These are phyloP conservation scores for Malus hybrid DNA, from an alignment of 331 rosid species.

Conservation along the genomic window DNA sequence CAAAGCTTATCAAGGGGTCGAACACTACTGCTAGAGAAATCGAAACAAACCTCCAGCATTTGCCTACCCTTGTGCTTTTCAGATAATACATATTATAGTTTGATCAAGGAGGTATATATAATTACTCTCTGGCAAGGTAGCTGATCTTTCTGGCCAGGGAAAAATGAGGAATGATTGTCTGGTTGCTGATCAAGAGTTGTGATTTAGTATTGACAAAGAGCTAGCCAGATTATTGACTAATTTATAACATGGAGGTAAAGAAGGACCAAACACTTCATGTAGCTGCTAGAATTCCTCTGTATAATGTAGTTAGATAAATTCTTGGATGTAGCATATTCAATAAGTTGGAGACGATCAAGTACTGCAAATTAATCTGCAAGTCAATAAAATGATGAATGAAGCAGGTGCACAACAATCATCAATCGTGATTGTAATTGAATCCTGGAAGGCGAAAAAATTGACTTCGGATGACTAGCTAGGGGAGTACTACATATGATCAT, in stretches of 20 bases:
- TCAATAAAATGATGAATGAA: not conserved
- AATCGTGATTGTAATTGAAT: not conserved
- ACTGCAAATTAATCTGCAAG: not conserved
- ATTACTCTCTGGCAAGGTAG: not conserved
- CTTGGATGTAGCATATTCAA: not conserved
- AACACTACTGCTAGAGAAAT: constrained; percentile 2
- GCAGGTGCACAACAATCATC: too few species aligned
- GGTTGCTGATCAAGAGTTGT: not conserved
- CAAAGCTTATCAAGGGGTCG: constrained; percentile 4
- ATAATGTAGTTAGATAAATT: not conserved
- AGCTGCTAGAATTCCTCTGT: not conserved
- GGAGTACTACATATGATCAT: not conserved
- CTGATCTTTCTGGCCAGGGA: not conserved
- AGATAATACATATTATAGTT: not conserved
- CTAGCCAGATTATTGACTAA: not conserved
- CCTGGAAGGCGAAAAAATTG: not conserved
- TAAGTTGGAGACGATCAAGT: not conserved
- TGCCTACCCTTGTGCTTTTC: constrained; percentile 33
- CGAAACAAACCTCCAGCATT: constrained; percentile 6
- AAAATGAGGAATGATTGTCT: not conserved
- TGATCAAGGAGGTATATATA: not conserved
- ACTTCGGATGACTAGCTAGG: not conserved
- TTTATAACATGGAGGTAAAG: not conserved
- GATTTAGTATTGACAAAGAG: not conserved
- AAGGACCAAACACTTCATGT: not conserved